A percentile compares a stretch with the other conserved stretches of the same genome.
phyloP scores from a whole-genome alignment of 208 protist species.

The Lotmaria passim region DNA sequence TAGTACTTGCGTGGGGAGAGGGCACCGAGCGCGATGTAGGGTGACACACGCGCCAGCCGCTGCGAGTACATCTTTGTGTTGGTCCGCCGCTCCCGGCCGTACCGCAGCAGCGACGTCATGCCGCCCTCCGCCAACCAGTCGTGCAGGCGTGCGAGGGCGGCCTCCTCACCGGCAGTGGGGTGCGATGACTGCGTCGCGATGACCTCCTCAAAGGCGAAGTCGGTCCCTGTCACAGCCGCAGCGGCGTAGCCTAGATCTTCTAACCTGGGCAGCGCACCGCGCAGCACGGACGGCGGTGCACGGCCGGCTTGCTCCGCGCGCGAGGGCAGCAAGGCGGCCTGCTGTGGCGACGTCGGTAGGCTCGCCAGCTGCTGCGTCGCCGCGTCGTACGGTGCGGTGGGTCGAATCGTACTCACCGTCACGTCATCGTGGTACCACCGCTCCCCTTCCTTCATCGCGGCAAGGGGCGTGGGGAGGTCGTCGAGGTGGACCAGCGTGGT shows the following conservation, averaged over 20 bases:
- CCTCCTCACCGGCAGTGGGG: slow-evolving; percentile 65
- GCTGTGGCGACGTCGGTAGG: slow-evolving; percentile 35
- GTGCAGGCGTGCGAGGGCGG: slow-evolving; percentile 58
- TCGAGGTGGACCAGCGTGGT: slow-evolving; percentile 91
- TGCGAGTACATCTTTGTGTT: slow-evolving; percentile 89
- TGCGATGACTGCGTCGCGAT: slow-evolving; percentile 81
- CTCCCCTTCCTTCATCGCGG: slow-evolving; percentile 82
- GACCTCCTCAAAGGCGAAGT: slow-evolving; percentile 72
- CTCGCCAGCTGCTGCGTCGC: slow-evolving; percentile 37
- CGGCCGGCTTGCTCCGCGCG: slow-evolving; percentile 39
- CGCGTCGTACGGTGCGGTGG: slow-evolving; percentile 73
- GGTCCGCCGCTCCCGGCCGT: slow-evolving; percentile 67
- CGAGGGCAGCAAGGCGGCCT: slow-evolving; percentile 41
- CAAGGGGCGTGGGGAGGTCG: slow-evolving; percentile 81
- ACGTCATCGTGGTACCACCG: slow-evolving; percentile 91
- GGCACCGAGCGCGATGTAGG: slow-evolving; percentile 74
- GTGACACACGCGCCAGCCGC: slow-evolving; percentile 75
- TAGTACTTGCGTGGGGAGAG: slow-evolving; percentile 82
- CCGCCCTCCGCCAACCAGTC: slow-evolving; percentile 75
- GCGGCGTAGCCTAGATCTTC: slow-evolving; percentile 75
- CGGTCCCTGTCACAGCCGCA: slow-evolving; percentile 11
- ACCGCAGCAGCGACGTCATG: slow-evolving; percentile 73
- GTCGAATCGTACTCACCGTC: slow-evolving; percentile 75
- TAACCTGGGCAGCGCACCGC: slow-evolving; percentile 72
- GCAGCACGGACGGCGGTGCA: slow-evolving; percentile 40